phyloP scores from a whole-genome alignment of 2,329 filamentous ascomycete species.

The Talaromyces verruculosus region DNA sequence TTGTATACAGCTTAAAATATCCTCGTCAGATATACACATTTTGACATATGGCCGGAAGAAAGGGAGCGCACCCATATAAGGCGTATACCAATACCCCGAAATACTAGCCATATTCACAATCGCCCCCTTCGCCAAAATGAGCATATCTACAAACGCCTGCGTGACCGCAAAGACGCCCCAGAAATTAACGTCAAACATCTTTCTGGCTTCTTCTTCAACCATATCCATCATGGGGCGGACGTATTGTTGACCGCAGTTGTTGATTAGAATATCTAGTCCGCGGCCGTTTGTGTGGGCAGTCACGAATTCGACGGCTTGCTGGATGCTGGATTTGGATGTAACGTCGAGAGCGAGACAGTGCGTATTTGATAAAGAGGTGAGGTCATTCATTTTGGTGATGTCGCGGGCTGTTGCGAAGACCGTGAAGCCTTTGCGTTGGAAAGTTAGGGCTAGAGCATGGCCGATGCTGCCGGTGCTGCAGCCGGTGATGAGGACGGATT shows the following conservation, averaged over 20 bases:
- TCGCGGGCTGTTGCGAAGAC: neutral
- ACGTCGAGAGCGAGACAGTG: neutral
- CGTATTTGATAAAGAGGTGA: neutral
- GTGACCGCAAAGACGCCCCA: neutral
- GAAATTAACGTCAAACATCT: neutral
- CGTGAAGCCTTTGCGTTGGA: slow-evolving; percentile 5
- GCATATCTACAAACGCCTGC: neutral
- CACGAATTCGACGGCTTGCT: neutral
- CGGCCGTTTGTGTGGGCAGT: neutral
- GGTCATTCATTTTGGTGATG: neutral
- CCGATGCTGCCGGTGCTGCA: slow-evolving; percentile 11
- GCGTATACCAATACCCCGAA: neutral
- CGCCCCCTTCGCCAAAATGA: neutral
- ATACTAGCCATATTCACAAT: neutral
- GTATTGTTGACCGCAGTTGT: neutral
- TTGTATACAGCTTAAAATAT: slow-evolving; percentile 1
- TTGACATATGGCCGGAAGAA: neutral
- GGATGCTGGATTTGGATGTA: neutral
- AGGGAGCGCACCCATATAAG: neutral
- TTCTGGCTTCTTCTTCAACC: neutral
- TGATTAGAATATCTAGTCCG: neutral
- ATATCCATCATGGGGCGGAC: neutral
- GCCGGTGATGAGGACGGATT: slow-evolving; percentile 9
- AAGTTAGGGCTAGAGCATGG: slow-evolving; percentile 12
- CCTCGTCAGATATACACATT: neutral